A percentile compares a stretch with the other conserved stretches of the same genome.
Evolutionary conservation across 805 yeast genomes (phyloP).

Genomic region (Yarrowia divulgata): DNA sequence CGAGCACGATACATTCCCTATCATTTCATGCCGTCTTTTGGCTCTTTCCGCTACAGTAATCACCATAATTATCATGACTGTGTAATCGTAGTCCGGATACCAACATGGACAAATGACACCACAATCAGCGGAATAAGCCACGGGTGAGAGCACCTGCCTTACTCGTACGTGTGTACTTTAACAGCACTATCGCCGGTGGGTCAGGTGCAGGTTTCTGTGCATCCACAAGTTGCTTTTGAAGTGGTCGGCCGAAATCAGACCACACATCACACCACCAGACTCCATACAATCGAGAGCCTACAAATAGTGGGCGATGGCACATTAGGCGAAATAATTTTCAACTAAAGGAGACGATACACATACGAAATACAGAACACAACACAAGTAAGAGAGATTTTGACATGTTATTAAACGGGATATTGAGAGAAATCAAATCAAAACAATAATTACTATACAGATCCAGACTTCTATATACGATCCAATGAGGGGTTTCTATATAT

Average conservation of each 20-base stretch:
- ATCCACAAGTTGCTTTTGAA: slow-evolving; percentile 12
- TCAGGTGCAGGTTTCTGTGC: slow-evolving; percentile 8
- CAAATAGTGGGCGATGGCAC: too few relatives aligned
- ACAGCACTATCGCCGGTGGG: neutral
- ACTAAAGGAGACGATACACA: neutral
- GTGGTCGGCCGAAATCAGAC: slow-evolving; percentile 4
- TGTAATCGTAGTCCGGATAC: too few relatives aligned
- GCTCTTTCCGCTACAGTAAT: too few relatives aligned
- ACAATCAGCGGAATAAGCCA: neutral
- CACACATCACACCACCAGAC: neutral
- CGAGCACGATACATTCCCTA: neutral
- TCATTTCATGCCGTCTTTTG: too few relatives aligned
- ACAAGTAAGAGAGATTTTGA: slow-evolving; percentile 3
- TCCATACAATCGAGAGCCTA: neutral
- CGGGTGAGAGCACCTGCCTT: neutral
- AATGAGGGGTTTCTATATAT: slow-evolving; percentile 33
- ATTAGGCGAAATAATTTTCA: too few relatives aligned
- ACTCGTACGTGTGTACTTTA: neutral
- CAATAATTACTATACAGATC: slow-evolving; percentile 39
- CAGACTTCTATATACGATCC: slow-evolving; percentile 40
- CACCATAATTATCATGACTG: too few relatives aligned
- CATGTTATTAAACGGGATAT: slow-evolving; percentile 14
- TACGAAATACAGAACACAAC: neutral
- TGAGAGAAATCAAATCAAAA: slow-evolving; percentile 6
- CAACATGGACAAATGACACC: neutral